These are phyloP conservation scores for Eragrostis curvula DNA, from an alignment of 176 grass and related monocot genomes.

Conservation along the genomic window DNA sequence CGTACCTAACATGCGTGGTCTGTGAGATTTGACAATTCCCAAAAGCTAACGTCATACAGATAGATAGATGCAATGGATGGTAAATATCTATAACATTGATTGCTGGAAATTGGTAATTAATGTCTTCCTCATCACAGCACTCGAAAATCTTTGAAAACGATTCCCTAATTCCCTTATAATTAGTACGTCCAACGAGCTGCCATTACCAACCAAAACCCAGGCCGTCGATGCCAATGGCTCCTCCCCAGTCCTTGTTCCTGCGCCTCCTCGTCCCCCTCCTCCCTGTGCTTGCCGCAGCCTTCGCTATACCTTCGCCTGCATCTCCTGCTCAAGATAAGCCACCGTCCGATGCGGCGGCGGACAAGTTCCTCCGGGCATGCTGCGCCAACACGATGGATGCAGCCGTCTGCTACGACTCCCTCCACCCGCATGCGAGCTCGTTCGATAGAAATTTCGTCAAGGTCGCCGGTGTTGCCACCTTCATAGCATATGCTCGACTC, in stretches of 20 bases:
- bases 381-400: not conserved
- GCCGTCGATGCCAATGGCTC: not conserved
- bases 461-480: not conserved
- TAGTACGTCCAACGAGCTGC: not conserved
- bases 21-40: not conserved
- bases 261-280: too few species aligned
- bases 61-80: not conserved
- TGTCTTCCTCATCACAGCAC: not conserved
- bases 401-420: not conserved
- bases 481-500: not conserved
- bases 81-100: not conserved
- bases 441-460: not conserved
- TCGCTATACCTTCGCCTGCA: not conserved
- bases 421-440: not conserved
- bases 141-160: not conserved
- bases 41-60: not conserved
- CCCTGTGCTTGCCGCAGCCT: not conserved
- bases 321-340: not conserved
- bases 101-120: not conserved
- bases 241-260: not conserved
- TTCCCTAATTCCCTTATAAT: not conserved
- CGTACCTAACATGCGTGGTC: not conserved
- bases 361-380: not conserved
- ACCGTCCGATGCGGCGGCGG: not conserved
- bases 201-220: not conserved